phyloP scores from a whole-genome alignment of 1,139 yeast genomes.

The Saccharomyces hybrid region DNA sequence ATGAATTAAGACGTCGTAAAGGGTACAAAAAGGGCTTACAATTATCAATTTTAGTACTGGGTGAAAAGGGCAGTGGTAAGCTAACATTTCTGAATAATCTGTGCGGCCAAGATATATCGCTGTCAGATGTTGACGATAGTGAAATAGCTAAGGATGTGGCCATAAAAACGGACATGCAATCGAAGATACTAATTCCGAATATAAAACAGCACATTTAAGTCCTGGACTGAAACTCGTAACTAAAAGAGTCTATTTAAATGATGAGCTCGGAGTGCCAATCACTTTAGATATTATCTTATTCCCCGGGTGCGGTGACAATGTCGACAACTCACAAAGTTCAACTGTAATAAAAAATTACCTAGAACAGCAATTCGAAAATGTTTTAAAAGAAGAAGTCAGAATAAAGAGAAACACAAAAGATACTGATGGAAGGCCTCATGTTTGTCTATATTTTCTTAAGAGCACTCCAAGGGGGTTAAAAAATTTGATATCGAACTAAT shows the following conservation, averaged over 20 bases:
- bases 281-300: conserved; percentile 36
- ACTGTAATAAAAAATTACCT: conserved; percentile 43
- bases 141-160: conserved; percentile 4
- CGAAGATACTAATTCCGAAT: conserved; percentile 1
- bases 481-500: conserved; percentile 44
- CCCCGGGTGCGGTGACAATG: conserved; percentile 42
- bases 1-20: conserved; percentile 48
- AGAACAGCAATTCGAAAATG: conserved; percentile 48
- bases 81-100: conserved; percentile 56
- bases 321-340: conserved; percentile 32
- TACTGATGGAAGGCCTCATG: conserved; percentile 57
- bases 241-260: conserved; percentile 30
- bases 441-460: conserved; percentile 50
- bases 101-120: conserved; percentile 34
- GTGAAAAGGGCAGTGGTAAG: conserved; percentile 57
- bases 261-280: conserved; percentile 38
- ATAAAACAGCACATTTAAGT: conserved; percentile 14
- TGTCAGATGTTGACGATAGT: conserved; percentile 25
- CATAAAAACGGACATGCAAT: conserved; percentile 16
- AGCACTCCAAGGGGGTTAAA: conserved; percentile 47
- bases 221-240: conserved; percentile 26
- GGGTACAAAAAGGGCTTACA: conserved; percentile 52
- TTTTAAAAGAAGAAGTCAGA: conserved; percentile 53
- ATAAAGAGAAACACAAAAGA: conserved; percentile 48
- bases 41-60: conserved; percentile 50